Conservation (phyloP, 2,329 filamentous ascomycete species). For the Aspergillus sp. region DNA sequence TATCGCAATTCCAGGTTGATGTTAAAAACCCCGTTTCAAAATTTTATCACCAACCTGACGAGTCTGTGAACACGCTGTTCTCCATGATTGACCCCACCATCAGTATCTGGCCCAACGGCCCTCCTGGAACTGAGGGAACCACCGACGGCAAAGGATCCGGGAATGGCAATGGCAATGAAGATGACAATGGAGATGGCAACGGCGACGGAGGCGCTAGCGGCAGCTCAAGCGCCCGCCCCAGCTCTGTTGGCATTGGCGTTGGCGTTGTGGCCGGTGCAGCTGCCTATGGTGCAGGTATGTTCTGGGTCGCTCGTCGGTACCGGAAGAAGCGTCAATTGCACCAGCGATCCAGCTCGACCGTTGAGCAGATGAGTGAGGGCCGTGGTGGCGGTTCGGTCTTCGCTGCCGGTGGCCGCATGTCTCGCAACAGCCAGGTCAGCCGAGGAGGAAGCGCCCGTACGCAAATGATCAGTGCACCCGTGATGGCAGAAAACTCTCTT, state of each 20-base stretch:
- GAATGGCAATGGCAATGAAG: constrained; percentile 42
- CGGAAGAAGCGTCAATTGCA: constrained; percentile 80
- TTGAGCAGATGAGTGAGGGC: constrained; percentile 67
- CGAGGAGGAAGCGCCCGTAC: constrained; percentile 67
- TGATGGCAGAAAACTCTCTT: constrained; percentile 90
- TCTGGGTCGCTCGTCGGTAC: constrained; percentile 86
- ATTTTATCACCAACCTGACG: constrained; percentile 69
- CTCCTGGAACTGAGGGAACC: no score
- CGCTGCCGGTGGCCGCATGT: constrained; percentile 46
- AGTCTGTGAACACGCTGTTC: constrained; percentile 71
- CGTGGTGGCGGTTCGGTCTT: constrained; percentile 41
- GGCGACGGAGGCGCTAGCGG: constrained; percentile 52
- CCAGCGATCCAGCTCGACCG: constrained; percentile 71
- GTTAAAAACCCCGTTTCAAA: constrained; percentile 68
- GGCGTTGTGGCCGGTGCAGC: constrained; percentile 76
- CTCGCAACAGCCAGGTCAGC: constrained; percentile 60
- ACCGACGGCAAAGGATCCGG: constrained; percentile 34
- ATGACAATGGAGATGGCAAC: constrained; percentile 36
- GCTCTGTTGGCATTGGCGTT: constrained; percentile 67
- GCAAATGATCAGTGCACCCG: constrained; percentile 79
- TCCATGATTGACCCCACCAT: constrained; percentile 81
- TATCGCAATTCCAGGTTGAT: no score
- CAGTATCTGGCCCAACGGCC: not conserved
- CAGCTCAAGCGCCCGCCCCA: constrained; percentile 37
- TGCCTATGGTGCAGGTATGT: constrained; percentile 93